These are phyloP conservation scores for Cyberlindnera suaveolens DNA, from an alignment of 805 yeast genomes.

Conservation along the genomic window DNA sequence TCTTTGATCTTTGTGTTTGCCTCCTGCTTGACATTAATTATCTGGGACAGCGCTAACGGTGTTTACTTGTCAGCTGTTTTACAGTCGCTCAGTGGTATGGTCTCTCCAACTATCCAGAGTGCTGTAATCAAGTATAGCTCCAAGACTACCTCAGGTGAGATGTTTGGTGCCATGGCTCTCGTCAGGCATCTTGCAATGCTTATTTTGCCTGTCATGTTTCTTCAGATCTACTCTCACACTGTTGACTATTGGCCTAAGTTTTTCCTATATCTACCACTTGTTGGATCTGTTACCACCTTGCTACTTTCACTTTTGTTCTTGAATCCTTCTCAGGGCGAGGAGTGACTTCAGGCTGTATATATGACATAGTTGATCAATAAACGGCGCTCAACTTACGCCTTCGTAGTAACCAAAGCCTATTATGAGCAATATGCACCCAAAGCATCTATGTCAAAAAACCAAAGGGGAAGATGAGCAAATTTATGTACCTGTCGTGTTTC, in stretches of 20 bases:
- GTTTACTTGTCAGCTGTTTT: slow-evolving; percentile 12
- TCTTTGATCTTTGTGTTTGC: slow-evolving; percentile 5
- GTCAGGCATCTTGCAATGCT: slow-evolving; percentile 18
- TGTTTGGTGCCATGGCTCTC: slow-evolving; percentile 20
- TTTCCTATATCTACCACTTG: slow-evolving; percentile 6
- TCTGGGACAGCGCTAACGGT: slow-evolving; percentile 1
- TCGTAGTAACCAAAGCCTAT: too few relatives aligned
- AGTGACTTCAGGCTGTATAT: too few relatives aligned
- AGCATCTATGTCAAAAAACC: too few relatives aligned
- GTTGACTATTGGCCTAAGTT: slow-evolving; percentile 7
- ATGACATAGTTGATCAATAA: too few relatives aligned
- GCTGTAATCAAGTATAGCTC: slow-evolving; percentile 13
- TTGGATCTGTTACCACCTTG: slow-evolving; percentile 1
- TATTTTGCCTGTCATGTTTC: slow-evolving; percentile 10
- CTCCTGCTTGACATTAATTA: slow-evolving; percentile 1
- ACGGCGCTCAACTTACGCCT: too few relatives aligned
- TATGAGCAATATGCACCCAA: too few relatives aligned
- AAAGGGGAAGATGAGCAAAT: too few relatives aligned
- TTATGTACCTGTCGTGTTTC: too few relatives aligned
- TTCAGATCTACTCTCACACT: slow-evolving; percentile 14
- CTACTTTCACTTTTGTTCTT: neutral
- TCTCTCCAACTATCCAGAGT: slow-evolving; percentile 18
- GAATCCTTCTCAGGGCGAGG: too few relatives aligned
- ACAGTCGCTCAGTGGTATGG: slow-evolving; percentile 15
- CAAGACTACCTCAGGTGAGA: slow-evolving; percentile 16